Base-by-base conservation (phyloP, 2,329 filamentous ascomycete species). In the Colletotrichum somersetense region DNA sequence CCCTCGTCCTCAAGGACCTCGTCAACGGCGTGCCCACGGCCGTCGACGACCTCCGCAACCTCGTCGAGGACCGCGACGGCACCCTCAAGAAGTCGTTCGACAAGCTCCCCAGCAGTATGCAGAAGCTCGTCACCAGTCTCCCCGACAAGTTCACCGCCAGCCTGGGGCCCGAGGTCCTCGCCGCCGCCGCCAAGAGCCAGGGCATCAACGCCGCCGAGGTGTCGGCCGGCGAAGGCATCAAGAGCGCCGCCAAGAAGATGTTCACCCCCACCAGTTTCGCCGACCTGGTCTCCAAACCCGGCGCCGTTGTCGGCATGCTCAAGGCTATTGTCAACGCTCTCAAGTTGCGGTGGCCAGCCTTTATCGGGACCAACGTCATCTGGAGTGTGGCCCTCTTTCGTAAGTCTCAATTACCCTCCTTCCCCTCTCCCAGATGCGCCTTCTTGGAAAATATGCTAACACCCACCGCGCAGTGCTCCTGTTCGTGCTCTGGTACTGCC, bases 401-500 rank as follows among this genome's bases (percentile, higher is more conserved):
- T 96, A 87, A 87, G 92, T 79, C 26, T 30, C 33, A 5, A 20
- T 20, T 7, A 1, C 44, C 42, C 42, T 18, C 42, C 16, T 20
- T 23, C 30, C 42, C 33, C 16, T 18, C 5, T 38, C 10, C 35
- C 53, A 33, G 23, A 4, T 20, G 2, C 3, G 2, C 50, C 12
- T 8, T 23, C 23, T 3, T 33, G 26, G 5, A 30, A 14, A 8
- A 2, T 10, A 66, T 16, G 11, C 75, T 77, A 23, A 77, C 59
- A 18, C 8, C 12, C 26, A 7, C 1, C 67, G 11, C 30, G 4
- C 35, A 93, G 93, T 98, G 66, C 87, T 98, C 20, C 88, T 99
- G 68, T 96, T 97, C 79, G 94, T 97, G 56, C 91, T 98, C 77
- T 99, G 96, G 95, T 99, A 98, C 83, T 98, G 95, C 83, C 92